phyloP scores from a whole-genome alignment of 192 early-diverging fungal species.

The Entrophospora sp. region DNA sequence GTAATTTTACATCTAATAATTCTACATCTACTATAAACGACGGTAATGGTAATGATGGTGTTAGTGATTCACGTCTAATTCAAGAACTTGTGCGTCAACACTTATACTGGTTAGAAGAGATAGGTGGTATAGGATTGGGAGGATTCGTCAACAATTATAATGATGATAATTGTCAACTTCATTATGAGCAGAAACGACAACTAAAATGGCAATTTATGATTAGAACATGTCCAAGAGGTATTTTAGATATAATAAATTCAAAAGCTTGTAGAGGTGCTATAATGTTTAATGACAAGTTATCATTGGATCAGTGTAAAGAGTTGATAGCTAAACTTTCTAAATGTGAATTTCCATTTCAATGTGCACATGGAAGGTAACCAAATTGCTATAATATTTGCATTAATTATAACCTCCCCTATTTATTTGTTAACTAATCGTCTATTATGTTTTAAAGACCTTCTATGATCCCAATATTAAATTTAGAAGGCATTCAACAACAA shows the following conservation, averaged over 20 bases:
- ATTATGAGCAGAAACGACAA: too few species aligned
- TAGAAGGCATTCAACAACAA: too few species aligned
- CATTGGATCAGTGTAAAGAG: slow-evolving; percentile 32
- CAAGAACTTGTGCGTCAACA: slow-evolving; percentile 42
- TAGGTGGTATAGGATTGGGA: not conserved
- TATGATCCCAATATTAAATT: slow-evolving; percentile 9
- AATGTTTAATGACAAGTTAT: slow-evolving; percentile 62
- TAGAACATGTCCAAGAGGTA: slow-evolving; percentile 44
- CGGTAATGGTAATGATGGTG: too few species aligned
- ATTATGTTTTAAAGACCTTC: not conserved
- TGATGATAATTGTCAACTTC: not conserved
- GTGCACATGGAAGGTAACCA: slow-evolving; percentile 41
- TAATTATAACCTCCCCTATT: not conserved
- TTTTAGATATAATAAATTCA: slow-evolving; percentile 60
- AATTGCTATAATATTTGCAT: not conserved
- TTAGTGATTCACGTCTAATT: slow-evolving; percentile 32
- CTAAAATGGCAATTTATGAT: slow-evolving; percentile 18
- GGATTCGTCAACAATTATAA: not conserved
- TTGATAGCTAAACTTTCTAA: slow-evolving; percentile 41
- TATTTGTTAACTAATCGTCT: not conserved
- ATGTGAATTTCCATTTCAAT: slow-evolving; percentile 55
- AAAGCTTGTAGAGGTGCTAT: slow-evolving; percentile 68
- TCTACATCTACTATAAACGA: too few species aligned
- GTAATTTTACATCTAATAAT: too few species aligned
- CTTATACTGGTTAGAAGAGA: slow-evolving; percentile 35